Evolutionary conservation across 257 asterid genomes (phyloP).

Genomic region (Solanum chmielewskii): DNA sequence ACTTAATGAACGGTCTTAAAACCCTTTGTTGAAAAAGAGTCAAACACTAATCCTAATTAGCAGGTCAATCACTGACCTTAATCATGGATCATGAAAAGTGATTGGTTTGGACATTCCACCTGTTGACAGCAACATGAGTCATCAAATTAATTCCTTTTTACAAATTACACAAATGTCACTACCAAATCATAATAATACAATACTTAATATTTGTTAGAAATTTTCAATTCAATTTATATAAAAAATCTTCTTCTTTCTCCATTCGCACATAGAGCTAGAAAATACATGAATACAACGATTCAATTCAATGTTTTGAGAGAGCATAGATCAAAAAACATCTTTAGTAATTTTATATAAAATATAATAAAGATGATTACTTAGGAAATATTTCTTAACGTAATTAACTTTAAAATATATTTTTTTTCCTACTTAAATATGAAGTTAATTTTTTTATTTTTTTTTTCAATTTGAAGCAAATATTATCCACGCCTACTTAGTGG

Average conservation of each 20-base stretch:
- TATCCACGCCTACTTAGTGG: not conserved
- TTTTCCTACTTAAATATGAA: not conserved
- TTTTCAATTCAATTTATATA: not conserved
- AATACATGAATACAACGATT: not conserved
- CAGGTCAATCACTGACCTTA: conserved; percentile 22
- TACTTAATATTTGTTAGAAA: not conserved
- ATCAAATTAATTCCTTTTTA: not conserved
- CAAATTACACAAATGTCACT: not conserved
- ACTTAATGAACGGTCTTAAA: conserved; percentile 3
- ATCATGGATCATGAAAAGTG: conserved; percentile 9
- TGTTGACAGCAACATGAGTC: conserved; percentile 34
- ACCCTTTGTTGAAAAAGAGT: conserved; percentile 13
- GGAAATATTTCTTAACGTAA: not conserved
- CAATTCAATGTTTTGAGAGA: not conserved
- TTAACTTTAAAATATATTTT: not conserved
- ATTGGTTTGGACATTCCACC: conserved; percentile 35
- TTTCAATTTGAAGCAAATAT: not conserved
- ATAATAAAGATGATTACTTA: not conserved
- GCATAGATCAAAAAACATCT: not conserved
- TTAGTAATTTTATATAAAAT: not conserved
- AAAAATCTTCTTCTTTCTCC: not conserved
- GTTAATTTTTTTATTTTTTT: not conserved
- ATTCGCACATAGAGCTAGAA: not conserved
- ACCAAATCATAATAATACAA: not conserved
- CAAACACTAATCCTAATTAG: conserved; percentile 34